Conservation (phyloP, 1,284 basidiomycete species). For the Paramarasmius palmivorus region DNA sequence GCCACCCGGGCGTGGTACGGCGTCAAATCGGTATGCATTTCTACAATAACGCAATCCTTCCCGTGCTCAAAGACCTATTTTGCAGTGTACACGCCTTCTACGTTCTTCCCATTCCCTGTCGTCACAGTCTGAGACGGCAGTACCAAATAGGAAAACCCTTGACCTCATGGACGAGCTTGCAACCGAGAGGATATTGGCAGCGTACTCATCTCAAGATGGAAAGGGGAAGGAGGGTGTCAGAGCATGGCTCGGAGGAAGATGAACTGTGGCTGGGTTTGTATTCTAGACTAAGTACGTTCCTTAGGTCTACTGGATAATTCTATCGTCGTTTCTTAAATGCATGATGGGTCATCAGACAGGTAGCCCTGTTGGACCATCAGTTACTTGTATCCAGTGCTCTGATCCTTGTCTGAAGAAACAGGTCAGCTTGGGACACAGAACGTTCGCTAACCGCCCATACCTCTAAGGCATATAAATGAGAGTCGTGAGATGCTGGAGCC, state of each 20-base stretch:
- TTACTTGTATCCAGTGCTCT: slow-evolving; percentile 2
- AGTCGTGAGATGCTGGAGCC: slow-evolving; percentile 74
- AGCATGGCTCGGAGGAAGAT: slow-evolving; percentile 29
- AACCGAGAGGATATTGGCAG: slow-evolving; percentile 64
- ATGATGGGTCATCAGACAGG: too few species aligned
- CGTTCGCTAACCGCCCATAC: slow-evolving; percentile 20
- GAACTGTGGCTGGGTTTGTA: background rate
- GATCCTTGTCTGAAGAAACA: slow-evolving; percentile 6
- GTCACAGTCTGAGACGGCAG: slow-evolving; percentile 57
- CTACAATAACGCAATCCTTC: background rate
- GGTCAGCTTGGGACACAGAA: background rate
- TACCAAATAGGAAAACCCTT: slow-evolving; percentile 45
- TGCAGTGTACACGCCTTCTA: slow-evolving; percentile 55
- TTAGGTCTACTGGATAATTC: too few species aligned
- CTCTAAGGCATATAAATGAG: slow-evolving; percentile 79
- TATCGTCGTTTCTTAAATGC: too few species aligned
- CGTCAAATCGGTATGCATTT: slow-evolving; percentile 67
- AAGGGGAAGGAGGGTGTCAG: slow-evolving; percentile 32
- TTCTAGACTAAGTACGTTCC: too few species aligned
- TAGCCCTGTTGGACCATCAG: background rate
- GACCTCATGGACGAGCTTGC: slow-evolving; percentile 68
- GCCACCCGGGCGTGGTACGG: slow-evolving; percentile 83
- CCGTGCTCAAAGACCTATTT: background rate
- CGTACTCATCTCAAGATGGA: slow-evolving; percentile 39
- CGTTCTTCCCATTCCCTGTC: slow-evolving; percentile 31